Base-by-base conservation (phyloP, 129 eudicot species). In the Oenanthe sinensis region DNA sequence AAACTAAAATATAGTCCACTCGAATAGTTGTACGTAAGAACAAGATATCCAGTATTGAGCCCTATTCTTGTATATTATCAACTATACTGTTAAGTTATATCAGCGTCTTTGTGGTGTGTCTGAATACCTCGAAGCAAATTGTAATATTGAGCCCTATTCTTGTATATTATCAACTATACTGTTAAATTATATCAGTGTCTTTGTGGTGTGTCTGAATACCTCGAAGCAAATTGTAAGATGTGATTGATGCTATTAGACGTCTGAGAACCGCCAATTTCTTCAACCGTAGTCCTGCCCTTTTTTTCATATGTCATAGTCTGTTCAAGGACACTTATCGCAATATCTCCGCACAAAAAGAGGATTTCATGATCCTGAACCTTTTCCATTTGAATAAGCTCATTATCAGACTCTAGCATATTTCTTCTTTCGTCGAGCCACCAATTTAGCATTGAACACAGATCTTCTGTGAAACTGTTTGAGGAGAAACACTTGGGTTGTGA, bases 51-150 rank as follows among this genome's bases (percentile, higher is more conserved):
- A 65, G 40, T 30, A 63, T 24, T 63, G 37, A 17, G 33, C 37
- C 76, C 11, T 72, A n/a, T 43, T 11, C 39, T 14, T 43, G 75
- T 72, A 0, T 36, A 42, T 42, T 22, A 71, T 7, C 24, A n/a
- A 42, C 20, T 11, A 43, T 71, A 20, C 24, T 17, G 75, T 70
- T 14, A 19, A 40, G 76, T 40, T 71, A 13, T 22, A 28, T 65
- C 71, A 22, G 42, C 30, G 3, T 65, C n/a, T n/a, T n/a, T n/a
- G n/a, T n/a, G n/a, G 46, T 72, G 76, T n/a, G 26, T 78, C 33
- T 45, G 65, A 94, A 77, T 78, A 93, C 98, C 98, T 88, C 63
- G 90, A 86, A 77, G 85, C 79, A 65, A 83, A 82, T 46, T 76
- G 82, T 81, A 91, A 75, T n/a, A n/a, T n/a, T n/a, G n/a, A n/a